These are phyloP conservation scores for Deuterostichococcus epilithicus DNA, from an alignment of 139 green algal species.

Conservation along the genomic window DNA sequence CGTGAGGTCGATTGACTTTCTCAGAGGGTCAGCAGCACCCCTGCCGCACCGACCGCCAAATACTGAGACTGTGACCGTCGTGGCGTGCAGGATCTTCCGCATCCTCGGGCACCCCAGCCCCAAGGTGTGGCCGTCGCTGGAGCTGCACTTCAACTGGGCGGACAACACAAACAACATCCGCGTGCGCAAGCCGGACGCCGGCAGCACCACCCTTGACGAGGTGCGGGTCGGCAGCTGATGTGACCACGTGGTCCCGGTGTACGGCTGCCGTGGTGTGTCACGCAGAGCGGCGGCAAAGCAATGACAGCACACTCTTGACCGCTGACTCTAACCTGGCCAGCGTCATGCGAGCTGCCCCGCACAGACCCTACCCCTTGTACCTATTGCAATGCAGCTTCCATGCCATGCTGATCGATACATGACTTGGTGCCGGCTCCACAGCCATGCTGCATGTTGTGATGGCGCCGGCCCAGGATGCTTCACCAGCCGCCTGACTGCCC, in stretches of 20 bases:
- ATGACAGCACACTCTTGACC: conserved; percentile 4
- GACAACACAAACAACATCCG: conserved; percentile 50
- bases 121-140: conserved; percentile 42
- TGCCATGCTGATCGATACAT: no score
- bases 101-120: conserved; percentile 48
- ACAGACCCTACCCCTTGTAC: neutral
- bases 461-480: no score
- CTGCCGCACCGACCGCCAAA: neutral
- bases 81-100: conserved; percentile 28
- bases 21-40: neutral
- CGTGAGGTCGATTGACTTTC: neutral
- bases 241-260: no score
- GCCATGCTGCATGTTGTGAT: no score
- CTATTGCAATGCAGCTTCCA: no score
- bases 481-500: no score
- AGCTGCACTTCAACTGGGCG: conserved; percentile 54
- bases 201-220: conserved; percentile 8
- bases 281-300: conserved; percentile 6
- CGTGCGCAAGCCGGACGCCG: conserved; percentile 21
- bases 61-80: neutral
- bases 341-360: neutral
- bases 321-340: neutral
- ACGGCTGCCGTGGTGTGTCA: conserved; percentile 14
- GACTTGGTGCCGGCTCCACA: no score
- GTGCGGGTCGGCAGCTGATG: conserved; percentile 13